Evolutionary conservation across 140 eudicot species (phyloP).

Genomic region (Anethum foeniculum): DNA sequence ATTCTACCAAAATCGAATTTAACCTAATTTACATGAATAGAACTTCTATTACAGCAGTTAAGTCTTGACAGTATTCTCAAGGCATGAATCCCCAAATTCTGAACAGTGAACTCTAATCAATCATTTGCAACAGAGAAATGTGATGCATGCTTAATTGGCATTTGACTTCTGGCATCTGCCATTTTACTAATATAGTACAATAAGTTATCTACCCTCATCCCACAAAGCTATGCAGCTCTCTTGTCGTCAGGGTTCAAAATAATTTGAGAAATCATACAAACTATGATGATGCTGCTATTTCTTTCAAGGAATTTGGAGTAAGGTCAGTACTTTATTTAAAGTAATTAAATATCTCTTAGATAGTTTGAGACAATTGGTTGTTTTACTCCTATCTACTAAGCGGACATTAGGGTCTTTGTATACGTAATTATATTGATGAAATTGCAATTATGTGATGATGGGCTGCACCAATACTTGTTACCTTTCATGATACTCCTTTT

Average conservation of each 20-base stretch:
- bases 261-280: background rate
- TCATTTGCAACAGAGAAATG: background rate
- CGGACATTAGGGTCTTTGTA: background rate
- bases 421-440: background rate
- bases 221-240: background rate
- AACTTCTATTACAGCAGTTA: background rate
- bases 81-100: background rate
- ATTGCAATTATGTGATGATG: background rate
- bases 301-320: background rate
- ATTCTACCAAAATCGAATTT: background rate
- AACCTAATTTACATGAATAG: background rate
- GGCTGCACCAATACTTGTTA: background rate
- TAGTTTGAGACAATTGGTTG: background rate
- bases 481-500: background rate
- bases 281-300: background rate
- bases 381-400: background rate
- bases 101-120: background rate
- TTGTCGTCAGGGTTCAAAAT: background rate
- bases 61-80: background rate
- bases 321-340: background rate
- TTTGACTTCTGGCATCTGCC: background rate
- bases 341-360: background rate
- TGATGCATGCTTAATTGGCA: background rate
- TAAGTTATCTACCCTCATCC: background rate
- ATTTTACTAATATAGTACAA: background rate